Evolutionary conservation across 345 rosid species (phyloP), one percentile per base, ranked within the genome.

Genomic region (Erodium maritimum): DNA sequence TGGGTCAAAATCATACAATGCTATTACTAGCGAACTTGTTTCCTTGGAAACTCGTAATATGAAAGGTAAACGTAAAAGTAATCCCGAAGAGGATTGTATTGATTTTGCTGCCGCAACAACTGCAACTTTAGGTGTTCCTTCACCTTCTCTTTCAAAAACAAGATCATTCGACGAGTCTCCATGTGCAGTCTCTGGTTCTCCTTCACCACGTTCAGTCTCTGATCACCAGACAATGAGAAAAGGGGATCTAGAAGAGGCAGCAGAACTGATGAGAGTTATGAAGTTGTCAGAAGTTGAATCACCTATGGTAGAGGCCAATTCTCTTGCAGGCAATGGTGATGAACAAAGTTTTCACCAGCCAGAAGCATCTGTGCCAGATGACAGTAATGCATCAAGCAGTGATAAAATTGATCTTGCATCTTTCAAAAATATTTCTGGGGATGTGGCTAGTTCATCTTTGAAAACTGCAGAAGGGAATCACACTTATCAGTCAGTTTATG

Each of bases 41-140:
- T 84, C 90, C 14, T 66, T 90, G 76, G 99, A 90, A 58, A 77
- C 88, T 21, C 75, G 61, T 68, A 73, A 64, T 42, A 66, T 75
- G 65, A 80, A 78, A 59, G 74, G 59, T 71, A 78, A 60, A 65
- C 57, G 29, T 24, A 75, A 76, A 61, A 66, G 66, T 34, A 67
- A 70, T 45, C 59, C 79, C 5, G 88, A 73, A 63, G 94, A 83
- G 65, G 96, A 87, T 74, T 76, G 71, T 24, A 78, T 90, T 71
- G 97, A 94, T 82, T 94, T 90, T 84, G 97, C 80, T 70, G 97
- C 97, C 52, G 97, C 99, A 65, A 86, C 99, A 54, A 74, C 99
- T 61, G 97, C 99, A 19, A 73, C 88, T 46, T 73, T 94, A 21
- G 97, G 97, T 61, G 90, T 90, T 69, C 97, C 99, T 78, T 87